These are phyloP conservation scores for Chrysosporium queenslandicum DNA, from an alignment of 2,329 filamentous ascomycete genomes.

Conservation along the genomic window DNA sequence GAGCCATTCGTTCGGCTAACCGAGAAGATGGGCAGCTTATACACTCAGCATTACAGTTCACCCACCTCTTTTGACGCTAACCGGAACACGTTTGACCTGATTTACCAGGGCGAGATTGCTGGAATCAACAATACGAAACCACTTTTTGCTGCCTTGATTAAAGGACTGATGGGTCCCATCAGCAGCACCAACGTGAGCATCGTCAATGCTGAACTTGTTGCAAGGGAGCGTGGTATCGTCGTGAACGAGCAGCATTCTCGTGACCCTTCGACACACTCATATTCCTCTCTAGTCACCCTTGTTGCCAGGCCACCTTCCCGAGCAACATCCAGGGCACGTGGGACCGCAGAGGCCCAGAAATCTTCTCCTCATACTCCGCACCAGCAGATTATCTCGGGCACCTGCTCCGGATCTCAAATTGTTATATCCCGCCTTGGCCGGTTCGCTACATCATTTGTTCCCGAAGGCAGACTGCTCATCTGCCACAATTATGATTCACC, in stretches of 20 bases:
- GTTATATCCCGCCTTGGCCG: slow-evolving; percentile 64
- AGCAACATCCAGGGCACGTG: slow-evolving; percentile 30
- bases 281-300: slow-evolving; percentile 61
- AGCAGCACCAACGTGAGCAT: slow-evolving; percentile 67
- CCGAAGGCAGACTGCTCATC: slow-evolving; percentile 64
- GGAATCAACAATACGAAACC: slow-evolving; percentile 64
- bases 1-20: slow-evolving; percentile 66
- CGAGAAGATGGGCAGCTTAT: slow-evolving; percentile 69
- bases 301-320: slow-evolving; percentile 40
- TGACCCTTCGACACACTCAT: slow-evolving; percentile 52
- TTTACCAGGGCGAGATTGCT: slow-evolving; percentile 66
- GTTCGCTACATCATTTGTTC: slow-evolving; percentile 63
- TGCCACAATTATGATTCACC: slow-evolving; percentile 72
- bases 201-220: slow-evolving; percentile 67
- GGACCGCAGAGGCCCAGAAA: slow-evolving; percentile 17
- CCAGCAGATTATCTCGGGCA: slow-evolving; percentile 44
- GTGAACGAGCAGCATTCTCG: slow-evolving; percentile 63
- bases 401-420: slow-evolving; percentile 28
- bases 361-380: slow-evolving; percentile 14
- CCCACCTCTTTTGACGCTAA: slow-evolving; percentile 37
- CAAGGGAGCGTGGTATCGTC: slow-evolving; percentile 65
- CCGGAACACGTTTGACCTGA: slow-evolving; percentile 62
- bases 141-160: slow-evolving; percentile 67
- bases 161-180: slow-evolving; percentile 62
- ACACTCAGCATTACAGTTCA: slow-evolving; percentile 61